phyloP scores from a whole-genome alignment of 768 basidiomycete species.

The Tubosaeta brunneosetosa region DNA sequence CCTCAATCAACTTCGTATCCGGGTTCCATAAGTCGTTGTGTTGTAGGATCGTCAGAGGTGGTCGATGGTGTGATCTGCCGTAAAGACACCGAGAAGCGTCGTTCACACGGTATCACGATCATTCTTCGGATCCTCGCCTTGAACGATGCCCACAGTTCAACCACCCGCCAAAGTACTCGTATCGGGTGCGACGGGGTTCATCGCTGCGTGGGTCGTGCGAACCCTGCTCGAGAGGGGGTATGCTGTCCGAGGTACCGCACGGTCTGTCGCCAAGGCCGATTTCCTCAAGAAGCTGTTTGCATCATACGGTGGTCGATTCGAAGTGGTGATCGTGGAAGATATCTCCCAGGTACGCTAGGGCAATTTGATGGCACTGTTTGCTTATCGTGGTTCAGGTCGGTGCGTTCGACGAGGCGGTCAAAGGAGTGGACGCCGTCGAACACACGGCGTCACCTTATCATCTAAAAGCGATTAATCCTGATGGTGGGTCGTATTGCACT shows the following conservation, averaged over 20 bases:
- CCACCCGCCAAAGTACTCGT: constrained; percentile 29
- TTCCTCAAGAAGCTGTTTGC: constrained; percentile 53
- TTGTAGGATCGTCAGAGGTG: too few relatives aligned
- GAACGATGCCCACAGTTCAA: constrained; percentile 21
- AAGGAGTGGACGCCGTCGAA: constrained; percentile 66
- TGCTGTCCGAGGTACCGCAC: constrained; percentile 61
- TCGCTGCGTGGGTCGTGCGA: constrained; percentile 46
- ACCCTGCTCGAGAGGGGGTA: constrained; percentile 58
- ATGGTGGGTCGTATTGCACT: constrained; percentile 19
- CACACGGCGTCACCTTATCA: constrained; percentile 67
- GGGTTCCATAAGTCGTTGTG: too few relatives aligned
- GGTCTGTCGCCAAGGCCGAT: constrained; percentile 54
- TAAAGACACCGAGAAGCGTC: too few relatives aligned
- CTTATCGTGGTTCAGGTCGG: constrained; percentile 38
- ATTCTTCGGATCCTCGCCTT: neutral
- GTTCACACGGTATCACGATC: neutral
- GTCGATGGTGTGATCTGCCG: too few relatives aligned
- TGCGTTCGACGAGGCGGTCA: constrained; percentile 77
- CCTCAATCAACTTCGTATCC: too few relatives aligned
- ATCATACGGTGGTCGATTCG: constrained; percentile 52
- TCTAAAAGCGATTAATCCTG: constrained; percentile 41
- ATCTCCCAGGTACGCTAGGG: constrained; percentile 44
- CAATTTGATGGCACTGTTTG: too few relatives aligned
- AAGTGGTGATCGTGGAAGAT: constrained; percentile 65
- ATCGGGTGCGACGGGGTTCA: constrained; percentile 27